These are phyloP conservation scores for Gloeostereum incarnatum DNA, from an alignment of 768 basidiomycete genomes.

Conservation along the genomic window DNA sequence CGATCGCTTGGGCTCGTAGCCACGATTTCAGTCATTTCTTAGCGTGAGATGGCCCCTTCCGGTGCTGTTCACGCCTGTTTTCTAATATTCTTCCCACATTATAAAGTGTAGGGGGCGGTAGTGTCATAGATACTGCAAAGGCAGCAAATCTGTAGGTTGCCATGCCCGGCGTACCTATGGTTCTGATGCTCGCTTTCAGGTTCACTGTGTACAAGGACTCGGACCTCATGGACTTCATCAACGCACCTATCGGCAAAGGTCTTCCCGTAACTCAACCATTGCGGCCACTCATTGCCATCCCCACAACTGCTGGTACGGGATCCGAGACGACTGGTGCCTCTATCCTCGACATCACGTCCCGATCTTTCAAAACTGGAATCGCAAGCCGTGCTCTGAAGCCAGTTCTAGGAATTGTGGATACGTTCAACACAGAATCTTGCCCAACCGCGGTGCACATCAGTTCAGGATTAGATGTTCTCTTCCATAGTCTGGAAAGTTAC, in stretches of 20 bases:
- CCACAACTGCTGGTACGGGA: slow-evolving; percentile 75
- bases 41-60: too few species aligned
- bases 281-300: slow-evolving; percentile 79
- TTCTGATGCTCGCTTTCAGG: slow-evolving; percentile 23
- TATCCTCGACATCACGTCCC: slow-evolving; percentile 87
- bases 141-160: slow-evolving; percentile 76
- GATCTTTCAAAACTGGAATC: slow-evolving; percentile 94
- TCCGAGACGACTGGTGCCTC: slow-evolving; percentile 94
- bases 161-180: too few species aligned
- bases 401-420: slow-evolving; percentile 79
- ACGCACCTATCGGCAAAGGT: slow-evolving; percentile 92
- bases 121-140: slow-evolving; percentile 94
- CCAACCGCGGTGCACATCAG: slow-evolving; percentile 91
- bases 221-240: slow-evolving; percentile 93
- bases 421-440: slow-evolving; percentile 85
- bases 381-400: slow-evolving; percentile 89
- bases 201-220: slow-evolving; percentile 89
- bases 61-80: slow-evolving; percentile 17
- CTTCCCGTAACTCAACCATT: slow-evolving; percentile 68
- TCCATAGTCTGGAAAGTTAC: slow-evolving; percentile 93
- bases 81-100: not conserved
- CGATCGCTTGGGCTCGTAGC: slow-evolving; percentile 79
- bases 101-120: slow-evolving; percentile 79
- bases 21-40: slow-evolving; percentile 92
- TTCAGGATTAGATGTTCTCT: slow-evolving; percentile 90